A percentile compares a stretch with the other conserved stretches of the same genome.
phyloP scores from a whole-genome alignment of 495 filamentous ascomycete genomes.

The Rhypophila decipiens region DNA sequence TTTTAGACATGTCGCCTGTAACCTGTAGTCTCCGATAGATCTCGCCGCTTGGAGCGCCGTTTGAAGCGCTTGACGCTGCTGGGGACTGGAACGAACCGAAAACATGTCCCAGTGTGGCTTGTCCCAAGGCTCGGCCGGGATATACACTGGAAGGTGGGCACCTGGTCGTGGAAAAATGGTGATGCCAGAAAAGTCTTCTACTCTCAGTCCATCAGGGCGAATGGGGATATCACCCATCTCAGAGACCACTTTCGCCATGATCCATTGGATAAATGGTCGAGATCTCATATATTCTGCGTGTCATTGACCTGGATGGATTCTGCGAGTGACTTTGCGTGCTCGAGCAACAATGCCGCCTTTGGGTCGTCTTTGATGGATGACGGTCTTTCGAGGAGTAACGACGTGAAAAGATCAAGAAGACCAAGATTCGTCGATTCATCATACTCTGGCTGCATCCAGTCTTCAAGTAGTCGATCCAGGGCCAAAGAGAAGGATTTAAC shows the following conservation, averaged over 20 bases:
- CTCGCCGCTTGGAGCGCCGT: constrained; percentile 11
- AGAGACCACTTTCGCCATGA: constrained; percentile 11
- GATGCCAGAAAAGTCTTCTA: constrained; percentile 7
- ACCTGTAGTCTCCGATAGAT: constrained; percentile 8
- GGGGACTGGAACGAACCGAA: neutral
- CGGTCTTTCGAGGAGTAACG: constrained; percentile 8
- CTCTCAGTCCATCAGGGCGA: constrained; percentile 2
- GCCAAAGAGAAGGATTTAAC: neutral
- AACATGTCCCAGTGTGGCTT: constrained; percentile 15
- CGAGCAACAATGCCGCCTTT: constrained; percentile 3
- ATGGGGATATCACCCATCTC: constrained; percentile 3
- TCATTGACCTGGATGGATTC: constrained; percentile 5
- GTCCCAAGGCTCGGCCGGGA: constrained; percentile 5
- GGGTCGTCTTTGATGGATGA: neutral
- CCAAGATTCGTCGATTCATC: constrained; percentile 14
- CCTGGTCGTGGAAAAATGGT: constrained; percentile 1
- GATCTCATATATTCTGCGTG: constrained; percentile 11
- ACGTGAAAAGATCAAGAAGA: constrained; percentile 16
- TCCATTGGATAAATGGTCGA: constrained; percentile 16
- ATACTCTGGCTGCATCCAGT: constrained; percentile 8
- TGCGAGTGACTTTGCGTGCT: constrained; percentile 4
- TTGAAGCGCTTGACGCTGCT: constrained; percentile 5
- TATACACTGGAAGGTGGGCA: constrained; percentile 14
- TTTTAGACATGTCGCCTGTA: constrained; percentile 13
- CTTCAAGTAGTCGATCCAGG: constrained; percentile 6